Conservation (phyloP, 768 basidiomycete species). For the Xerocomellus dryophilus region DNA sequence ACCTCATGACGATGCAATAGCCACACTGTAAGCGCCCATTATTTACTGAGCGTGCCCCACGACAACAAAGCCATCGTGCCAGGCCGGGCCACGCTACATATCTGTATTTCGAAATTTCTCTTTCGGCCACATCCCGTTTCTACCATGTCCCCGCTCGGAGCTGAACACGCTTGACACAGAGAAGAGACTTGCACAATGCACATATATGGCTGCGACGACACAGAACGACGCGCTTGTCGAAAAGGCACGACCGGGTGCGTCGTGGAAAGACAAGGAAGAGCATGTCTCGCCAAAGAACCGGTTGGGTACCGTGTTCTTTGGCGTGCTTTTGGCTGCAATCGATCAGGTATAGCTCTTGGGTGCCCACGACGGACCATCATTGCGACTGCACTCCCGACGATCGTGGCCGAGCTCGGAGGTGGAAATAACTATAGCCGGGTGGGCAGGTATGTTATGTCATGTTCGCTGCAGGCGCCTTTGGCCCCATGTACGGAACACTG, state of each 20-base stretch:
- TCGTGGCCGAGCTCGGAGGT: conserved; percentile 60
- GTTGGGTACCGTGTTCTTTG: conserved; percentile 25
- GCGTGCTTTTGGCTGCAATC: conserved; percentile 44
- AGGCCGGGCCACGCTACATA: no score
- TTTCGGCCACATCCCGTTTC: neutral
- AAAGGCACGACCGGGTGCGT: conserved; percentile 42
- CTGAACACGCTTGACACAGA: neutral
- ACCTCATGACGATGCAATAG: no score
- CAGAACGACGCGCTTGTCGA: neutral
- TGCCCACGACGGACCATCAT: conserved; percentile 51
- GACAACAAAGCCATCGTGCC: no score
- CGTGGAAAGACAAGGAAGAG: conserved; percentile 56
- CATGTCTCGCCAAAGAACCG: conserved; percentile 47
- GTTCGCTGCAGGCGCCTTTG: conserved; percentile 61
- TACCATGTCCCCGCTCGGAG: neutral
- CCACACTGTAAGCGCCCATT: no score
- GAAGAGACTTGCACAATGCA: neutral
- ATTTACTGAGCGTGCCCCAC: no score
- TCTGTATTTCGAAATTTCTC: no score
- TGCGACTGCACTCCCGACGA: conserved; percentile 72
- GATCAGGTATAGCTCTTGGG: conserved; percentile 44
- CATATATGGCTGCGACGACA: conserved; percentile 5
- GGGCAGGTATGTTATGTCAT: conserved; percentile 51
- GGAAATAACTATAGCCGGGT: conserved; percentile 71
- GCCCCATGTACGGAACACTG: conserved; percentile 76